Evolutionary conservation across 2,329 filamentous ascomycete genomes (phyloP).

Genomic region (Bipolaris victoriae): DNA sequence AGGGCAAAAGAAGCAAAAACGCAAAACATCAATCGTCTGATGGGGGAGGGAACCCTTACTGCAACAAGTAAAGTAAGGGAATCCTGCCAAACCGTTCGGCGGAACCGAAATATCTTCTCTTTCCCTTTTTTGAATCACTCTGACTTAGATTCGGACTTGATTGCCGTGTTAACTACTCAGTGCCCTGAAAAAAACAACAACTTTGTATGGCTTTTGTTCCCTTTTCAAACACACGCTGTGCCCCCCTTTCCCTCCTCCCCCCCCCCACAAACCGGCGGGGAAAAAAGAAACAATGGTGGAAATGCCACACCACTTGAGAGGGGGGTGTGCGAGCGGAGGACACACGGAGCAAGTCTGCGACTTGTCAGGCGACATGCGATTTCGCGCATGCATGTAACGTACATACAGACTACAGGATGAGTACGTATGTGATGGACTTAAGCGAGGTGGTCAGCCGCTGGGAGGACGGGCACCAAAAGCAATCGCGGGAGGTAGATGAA

Average conservation of each 20-base stretch:
- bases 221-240: too few species aligned
- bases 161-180: background rate
- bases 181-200: background rate
- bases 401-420: too few species aligned
- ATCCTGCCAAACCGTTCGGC: conserved; percentile 10
- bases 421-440: conserved; percentile 16
- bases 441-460: conserved; percentile 22
- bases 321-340: background rate
- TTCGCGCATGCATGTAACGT: conserved; percentile 2
- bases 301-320: background rate
- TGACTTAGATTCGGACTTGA: conserved; percentile 6
- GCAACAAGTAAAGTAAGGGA: too few species aligned
- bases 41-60: conserved; percentile 10
- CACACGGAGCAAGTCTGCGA: conserved; percentile 10
- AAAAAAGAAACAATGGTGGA: conserved; percentile 11
- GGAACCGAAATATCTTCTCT: background rate
- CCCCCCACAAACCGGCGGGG: background rate
- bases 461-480: conserved; percentile 14
- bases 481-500: conserved; percentile 12
- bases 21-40: conserved; percentile 17
- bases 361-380: conserved; percentile 4
- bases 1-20: background rate
- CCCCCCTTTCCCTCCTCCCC: too few species aligned
- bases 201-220: too few species aligned
- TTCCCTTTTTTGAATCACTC: too few species aligned